Conservation (phyloP, 495 filamentous ascomycete genomes). For the Chlorociboria aeruginascens region DNA sequence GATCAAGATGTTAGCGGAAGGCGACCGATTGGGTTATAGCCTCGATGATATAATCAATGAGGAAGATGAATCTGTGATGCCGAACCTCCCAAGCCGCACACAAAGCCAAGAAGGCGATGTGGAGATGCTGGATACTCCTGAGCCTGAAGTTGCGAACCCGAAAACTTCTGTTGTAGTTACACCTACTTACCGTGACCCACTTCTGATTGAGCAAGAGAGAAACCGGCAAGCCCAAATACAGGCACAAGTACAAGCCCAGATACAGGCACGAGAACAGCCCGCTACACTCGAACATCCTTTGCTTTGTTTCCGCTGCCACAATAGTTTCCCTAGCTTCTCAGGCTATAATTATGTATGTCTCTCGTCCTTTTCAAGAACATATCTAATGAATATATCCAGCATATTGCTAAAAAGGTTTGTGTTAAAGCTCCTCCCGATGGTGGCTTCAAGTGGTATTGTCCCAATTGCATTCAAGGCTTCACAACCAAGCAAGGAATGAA, state of each 20-base stretch:
- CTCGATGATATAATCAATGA: slow-evolving; percentile 9
- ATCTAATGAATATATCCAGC: not conserved
- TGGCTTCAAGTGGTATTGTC: not conserved
- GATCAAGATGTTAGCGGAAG: slow-evolving; percentile 9
- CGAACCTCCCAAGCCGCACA: not conserved
- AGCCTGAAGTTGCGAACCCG: not conserved
- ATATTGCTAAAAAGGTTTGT: slow-evolving; percentile 11
- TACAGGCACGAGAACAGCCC: not conserved
- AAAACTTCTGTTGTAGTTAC: not conserved
- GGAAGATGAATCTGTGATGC: slow-evolving; percentile 9
- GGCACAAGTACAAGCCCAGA: not conserved
- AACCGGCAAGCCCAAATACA: not conserved
- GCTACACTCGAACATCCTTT: not conserved
- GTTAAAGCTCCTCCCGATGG: not conserved
- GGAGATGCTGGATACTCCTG: not conserved
- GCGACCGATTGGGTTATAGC: slow-evolving; percentile 11
- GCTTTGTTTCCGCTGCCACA: not conserved
- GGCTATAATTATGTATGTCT: slow-evolving; percentile 1
- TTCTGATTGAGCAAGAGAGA: slow-evolving; percentile 2
- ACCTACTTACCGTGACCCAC: not conserved
- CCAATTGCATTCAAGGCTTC: slow-evolving; percentile 10
- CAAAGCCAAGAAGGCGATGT: not conserved
- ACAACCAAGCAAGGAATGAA: slow-evolving; percentile 10
- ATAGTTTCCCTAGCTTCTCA: not conserved
- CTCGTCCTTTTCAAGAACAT: not conserved